A percentile compares a stretch with the other conserved stretches of the same genome.
Evolutionary conservation across 2,329 filamentous ascomycete species (phyloP).

Genomic region (Boeremia exigua): DNA sequence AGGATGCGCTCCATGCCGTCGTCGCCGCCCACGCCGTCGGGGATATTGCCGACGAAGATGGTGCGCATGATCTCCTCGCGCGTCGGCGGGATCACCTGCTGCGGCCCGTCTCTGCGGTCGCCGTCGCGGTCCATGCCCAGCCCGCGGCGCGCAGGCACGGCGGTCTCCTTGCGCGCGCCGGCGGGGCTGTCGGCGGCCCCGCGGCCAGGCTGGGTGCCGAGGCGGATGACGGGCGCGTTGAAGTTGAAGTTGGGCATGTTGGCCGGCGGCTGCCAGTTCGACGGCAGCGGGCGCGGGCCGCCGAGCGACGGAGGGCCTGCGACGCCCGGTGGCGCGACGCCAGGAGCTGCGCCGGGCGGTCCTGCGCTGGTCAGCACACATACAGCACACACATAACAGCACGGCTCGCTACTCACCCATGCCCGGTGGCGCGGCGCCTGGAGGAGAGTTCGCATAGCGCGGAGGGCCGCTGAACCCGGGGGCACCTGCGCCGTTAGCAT

Average conservation of each 20-base stretch:
- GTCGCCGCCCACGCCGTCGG: constrained; percentile 77
- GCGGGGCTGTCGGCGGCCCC: constrained; percentile 50
- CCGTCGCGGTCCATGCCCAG: constrained; percentile 65
- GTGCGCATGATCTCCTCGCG: constrained; percentile 91
- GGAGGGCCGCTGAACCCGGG: constrained; percentile 77
- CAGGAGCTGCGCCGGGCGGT: constrained; percentile 61
- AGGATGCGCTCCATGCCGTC: constrained; percentile 81
- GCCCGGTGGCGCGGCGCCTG: constrained; percentile 78
- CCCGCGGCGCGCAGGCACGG: constrained; percentile 53
- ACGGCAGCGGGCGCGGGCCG: constrained; percentile 79
- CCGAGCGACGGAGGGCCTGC: constrained; percentile 76
- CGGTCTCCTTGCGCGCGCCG: constrained; percentile 56
- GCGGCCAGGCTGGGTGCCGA: constrained; percentile 79
- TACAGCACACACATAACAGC: no score
- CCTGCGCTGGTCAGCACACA: neutral
- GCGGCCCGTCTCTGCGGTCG: constrained; percentile 69
- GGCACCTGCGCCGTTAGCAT: constrained; percentile 45
- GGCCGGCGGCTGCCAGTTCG: constrained; percentile 84
- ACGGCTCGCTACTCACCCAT: no score
- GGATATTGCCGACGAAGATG: constrained; percentile 87
- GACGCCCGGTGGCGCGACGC: constrained; percentile 77
- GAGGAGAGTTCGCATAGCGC: constrained; percentile 74
- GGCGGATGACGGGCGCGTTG: constrained; percentile 91
- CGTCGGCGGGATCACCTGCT: constrained; percentile 79
- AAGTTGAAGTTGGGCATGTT: constrained; percentile 99